Conservation (phyloP, 2,329 filamentous ascomycete genomes). For the Diaporthe humulicola region DNA sequence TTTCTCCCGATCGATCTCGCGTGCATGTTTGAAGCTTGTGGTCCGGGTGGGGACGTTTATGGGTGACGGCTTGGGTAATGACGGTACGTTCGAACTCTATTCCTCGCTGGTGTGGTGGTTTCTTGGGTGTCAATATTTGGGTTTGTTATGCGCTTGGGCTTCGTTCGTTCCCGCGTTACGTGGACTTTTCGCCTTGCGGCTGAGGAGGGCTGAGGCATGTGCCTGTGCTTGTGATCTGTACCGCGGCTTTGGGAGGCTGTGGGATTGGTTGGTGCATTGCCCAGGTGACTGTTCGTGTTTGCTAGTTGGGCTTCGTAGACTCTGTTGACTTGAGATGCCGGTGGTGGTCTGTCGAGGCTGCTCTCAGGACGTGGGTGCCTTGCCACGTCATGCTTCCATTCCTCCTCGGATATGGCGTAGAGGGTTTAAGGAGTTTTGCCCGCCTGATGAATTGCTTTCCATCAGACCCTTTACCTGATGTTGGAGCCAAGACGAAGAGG, state of each 20-base stretch:
- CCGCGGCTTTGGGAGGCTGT: neutral
- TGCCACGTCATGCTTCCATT: no score
- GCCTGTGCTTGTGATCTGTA: neutral
- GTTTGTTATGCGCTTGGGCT: constrained; percentile 6
- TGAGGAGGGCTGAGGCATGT: constrained; percentile 11
- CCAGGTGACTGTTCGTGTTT: neutral
- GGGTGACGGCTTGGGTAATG: neutral
- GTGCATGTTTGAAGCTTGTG: constrained; percentile 12
- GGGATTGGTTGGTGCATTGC: neutral
- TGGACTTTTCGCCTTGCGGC: constrained; percentile 11
- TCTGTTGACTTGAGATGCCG: neutral
- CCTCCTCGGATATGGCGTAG: neutral
- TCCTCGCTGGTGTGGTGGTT: neutral
- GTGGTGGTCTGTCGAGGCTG: no score
- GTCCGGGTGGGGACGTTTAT: neutral
- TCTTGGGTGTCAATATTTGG: neutral
- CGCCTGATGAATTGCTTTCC: neutral
- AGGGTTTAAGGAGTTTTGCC: neutral
- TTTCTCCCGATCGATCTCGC: neutral
- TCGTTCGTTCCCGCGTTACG: neutral
- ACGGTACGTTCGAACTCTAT: constrained; percentile 18
- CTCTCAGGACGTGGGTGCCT: neutral
- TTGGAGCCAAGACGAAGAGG: no score
- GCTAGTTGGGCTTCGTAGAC: neutral
- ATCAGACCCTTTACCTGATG: no score